A percentile compares a stretch with the other conserved stretches of the same genome.
Evolutionary conservation across 2,329 filamentous ascomycete genomes (phyloP).

Genomic region (Cladosporium cucumerinum): DNA sequence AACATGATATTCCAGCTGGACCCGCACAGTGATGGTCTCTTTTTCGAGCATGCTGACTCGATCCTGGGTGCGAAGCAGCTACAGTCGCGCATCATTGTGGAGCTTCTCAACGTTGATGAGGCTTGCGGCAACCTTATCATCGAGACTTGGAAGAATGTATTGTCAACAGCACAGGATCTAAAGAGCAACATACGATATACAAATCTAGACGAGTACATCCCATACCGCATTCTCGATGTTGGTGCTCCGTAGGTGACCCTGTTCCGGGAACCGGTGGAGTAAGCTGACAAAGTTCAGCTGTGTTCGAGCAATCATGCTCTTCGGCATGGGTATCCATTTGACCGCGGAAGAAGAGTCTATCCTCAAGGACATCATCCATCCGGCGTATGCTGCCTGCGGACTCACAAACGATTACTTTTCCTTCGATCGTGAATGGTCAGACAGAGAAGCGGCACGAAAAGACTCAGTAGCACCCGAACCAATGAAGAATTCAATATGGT

Average conservation of each 20-base stretch:
- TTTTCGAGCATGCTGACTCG: constrained; percentile 3
- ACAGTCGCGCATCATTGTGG: background rate
- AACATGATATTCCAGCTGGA: background rate
- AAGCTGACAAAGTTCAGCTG: background rate
- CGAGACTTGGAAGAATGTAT: background rate
- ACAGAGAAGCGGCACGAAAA: background rate
- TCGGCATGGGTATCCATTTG: background rate
- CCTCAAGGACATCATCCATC: background rate
- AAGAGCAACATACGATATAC: background rate
- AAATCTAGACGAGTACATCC: background rate
- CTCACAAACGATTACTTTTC: constrained; percentile 6
- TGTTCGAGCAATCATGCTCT: background rate
- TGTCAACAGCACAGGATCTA: background rate
- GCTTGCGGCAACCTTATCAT: background rate
- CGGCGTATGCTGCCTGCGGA: background rate
- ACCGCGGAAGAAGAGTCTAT: background rate
- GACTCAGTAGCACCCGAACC: background rate
- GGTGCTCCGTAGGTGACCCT: background rate
- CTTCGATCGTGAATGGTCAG: background rate
- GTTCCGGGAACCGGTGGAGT: background rate
- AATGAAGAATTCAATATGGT: background rate
- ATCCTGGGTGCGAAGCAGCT: background rate
- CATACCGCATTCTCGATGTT: background rate
- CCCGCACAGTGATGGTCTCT: background rate
- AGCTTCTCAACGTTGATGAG: background rate